Conservation (phyloP, 2,329 filamentous ascomycete species). For the Raffaelea albimanens region DNA sequence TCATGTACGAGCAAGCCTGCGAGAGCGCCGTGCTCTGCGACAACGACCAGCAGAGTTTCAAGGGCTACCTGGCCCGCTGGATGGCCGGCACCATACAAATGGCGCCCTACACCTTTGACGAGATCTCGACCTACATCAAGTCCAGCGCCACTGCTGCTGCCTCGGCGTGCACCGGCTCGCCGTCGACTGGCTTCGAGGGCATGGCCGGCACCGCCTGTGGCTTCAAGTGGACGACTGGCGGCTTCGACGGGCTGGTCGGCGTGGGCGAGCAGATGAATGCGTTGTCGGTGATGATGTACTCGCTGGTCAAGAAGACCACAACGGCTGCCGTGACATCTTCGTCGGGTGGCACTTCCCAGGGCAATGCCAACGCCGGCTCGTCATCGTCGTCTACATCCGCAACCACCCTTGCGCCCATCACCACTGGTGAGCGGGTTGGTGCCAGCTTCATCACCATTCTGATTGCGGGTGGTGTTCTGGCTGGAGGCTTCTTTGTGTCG, state of each 20-base stretch:
- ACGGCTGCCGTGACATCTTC: conserved; percentile 36
- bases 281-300: conserved; percentile 53
- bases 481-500: conserved; percentile 39
- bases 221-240: conserved; percentile 49
- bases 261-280: conserved; percentile 65
- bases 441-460: conserved; percentile 47
- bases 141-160: conserved; percentile 44
- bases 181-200: conserved; percentile 36
- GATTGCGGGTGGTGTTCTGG: conserved; percentile 37
- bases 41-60: conserved; percentile 65
- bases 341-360: conserved; percentile 50
- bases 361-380: conserved; percentile 37
- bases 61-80: conserved; percentile 65
- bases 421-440: conserved; percentile 40
- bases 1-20: conserved; percentile 60
- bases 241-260: conserved; percentile 50
- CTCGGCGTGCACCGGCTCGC: conserved; percentile 37
- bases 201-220: conserved; percentile 53
- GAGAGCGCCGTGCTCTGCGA: conserved; percentile 54
- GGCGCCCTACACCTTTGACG: conserved; percentile 40
- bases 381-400: conserved; percentile 5
- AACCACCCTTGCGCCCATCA: conserved; percentile 28
- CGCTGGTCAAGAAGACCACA: conserved; percentile 35
- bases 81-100: conserved; percentile 45
- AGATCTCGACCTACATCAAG: conserved; percentile 41